Evolutionary conservation across 441 rosid genomes (phyloP).

Genomic region (Arabidopsis lyrata): DNA sequence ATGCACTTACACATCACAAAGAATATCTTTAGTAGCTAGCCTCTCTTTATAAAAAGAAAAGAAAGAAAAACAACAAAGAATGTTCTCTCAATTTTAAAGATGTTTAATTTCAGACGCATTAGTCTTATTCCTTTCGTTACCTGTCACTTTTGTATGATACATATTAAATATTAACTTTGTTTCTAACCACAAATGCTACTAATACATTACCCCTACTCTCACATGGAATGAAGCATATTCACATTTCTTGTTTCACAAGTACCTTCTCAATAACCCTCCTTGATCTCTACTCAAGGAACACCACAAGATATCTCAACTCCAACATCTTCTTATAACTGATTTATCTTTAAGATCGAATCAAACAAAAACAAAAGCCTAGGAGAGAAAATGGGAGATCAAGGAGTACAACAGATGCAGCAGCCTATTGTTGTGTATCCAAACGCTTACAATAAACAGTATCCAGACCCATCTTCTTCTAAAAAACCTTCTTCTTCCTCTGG

Average conservation of each 20-base stretch:
- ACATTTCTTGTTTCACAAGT: conserved; percentile 48
- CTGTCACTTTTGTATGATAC: conserved; percentile 41
- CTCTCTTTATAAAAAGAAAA: conserved; percentile 59
- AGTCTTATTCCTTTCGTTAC: conserved; percentile 39
- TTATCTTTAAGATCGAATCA: conserved; percentile 10
- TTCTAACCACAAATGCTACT: conserved; percentile 25
- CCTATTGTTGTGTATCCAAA: conserved; percentile 69
- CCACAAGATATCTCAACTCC: conserved; percentile 28
- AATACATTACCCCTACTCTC: conserved; percentile 33
- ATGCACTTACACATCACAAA: conserved; percentile 46
- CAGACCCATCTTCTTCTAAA: conserved; percentile 41
- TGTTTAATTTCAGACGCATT: conserved; percentile 40
- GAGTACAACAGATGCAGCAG: conserved; percentile 54
- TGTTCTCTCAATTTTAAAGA: conserved; percentile 39
- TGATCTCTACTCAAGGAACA: conserved; percentile 69
- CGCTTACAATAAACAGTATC: conserved; percentile 51
- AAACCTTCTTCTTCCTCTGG: conserved; percentile 44
- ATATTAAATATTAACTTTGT: conserved; percentile 2
- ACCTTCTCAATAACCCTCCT: conserved; percentile 51
- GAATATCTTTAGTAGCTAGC: conserved; percentile 60
- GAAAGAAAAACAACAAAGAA: conserved; percentile 43
- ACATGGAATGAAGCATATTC: conserved; percentile 45
- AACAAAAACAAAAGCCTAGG: conserved; percentile 18
- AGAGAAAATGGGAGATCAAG: conserved; percentile 52
- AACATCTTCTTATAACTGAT: conserved; percentile 34